A percentile compares a stretch with the other conserved stretches of the same genome.
phyloP scores from a whole-genome alignment of 495 filamentous ascomycete species.

The Daldinia grandis region DNA sequence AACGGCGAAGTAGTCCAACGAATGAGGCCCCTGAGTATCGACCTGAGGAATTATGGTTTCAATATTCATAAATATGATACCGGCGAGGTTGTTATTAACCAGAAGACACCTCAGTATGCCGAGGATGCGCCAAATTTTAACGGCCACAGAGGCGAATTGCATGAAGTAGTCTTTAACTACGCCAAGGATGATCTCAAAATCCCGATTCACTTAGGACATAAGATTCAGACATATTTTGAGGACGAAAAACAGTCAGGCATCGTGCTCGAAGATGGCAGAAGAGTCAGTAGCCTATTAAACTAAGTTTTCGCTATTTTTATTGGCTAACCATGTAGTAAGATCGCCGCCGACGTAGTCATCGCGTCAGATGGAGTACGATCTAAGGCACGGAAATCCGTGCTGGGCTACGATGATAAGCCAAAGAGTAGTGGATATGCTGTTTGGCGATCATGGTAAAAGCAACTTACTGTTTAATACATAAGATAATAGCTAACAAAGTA shows the following conservation, averaged over 20 bases:
- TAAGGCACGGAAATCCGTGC: conserved; percentile 64
- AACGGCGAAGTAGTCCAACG: conserved; percentile 56
- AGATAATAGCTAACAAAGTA: conserved; percentile 3
- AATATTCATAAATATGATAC: conserved; percentile 69
- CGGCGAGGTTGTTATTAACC: conserved; percentile 67
- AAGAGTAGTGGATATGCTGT: conserved; percentile 68
- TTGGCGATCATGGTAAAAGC: conserved; percentile 63
- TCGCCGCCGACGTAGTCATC: conserved; percentile 64
- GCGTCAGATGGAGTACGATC: conserved; percentile 68
- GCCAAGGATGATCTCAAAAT: conserved; percentile 63
- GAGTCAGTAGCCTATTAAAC: conserved; percentile 28
- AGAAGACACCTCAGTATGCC: conserved; percentile 54
- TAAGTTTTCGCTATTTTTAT: background rate
- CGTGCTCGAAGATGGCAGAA: conserved; percentile 60
- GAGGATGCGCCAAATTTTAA: conserved; percentile 66
- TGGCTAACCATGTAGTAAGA: conserved; percentile 30
- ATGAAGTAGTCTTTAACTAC: conserved; percentile 66
- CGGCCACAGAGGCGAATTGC: conserved; percentile 67
- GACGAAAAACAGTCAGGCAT: conserved; percentile 62
- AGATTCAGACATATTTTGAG: conserved; percentile 66
- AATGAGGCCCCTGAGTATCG: conserved; percentile 61
- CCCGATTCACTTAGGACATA: conserved; percentile 62
- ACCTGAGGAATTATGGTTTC: conserved; percentile 62
- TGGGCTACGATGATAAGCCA: conserved; percentile 67
- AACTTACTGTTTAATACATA: background rate